Evolutionary conservation across 2,329 filamentous ascomycete species (phyloP).

Genomic region (Fusarium nodosum): DNA sequence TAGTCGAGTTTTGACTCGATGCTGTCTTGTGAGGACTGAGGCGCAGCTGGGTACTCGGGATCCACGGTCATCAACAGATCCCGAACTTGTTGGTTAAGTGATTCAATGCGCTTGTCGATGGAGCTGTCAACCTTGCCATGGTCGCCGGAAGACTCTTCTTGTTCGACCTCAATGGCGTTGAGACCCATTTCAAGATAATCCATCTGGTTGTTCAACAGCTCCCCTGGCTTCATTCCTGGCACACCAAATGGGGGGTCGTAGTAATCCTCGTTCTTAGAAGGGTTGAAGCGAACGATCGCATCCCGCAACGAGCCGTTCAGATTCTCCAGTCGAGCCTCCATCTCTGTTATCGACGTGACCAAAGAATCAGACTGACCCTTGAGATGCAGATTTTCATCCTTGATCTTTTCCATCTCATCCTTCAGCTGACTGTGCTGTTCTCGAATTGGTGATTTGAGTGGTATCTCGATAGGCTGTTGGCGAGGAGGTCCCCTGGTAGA

Average conservation of each 20-base stretch:
- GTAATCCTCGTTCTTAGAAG: conserved; percentile 64
- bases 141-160: conserved; percentile 59
- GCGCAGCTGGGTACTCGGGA: conserved; percentile 68
- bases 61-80: conserved; percentile 66
- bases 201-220: conserved; percentile 69
- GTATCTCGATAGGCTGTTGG: conserved; percentile 67
- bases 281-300: conserved; percentile 74
- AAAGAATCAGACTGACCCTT: conserved; percentile 53
- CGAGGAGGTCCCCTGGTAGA: conserved; percentile 50
- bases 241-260: conserved; percentile 57
- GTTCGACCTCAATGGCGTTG: conserved; percentile 70
- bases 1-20: conserved; percentile 77
- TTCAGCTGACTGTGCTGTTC: conserved; percentile 66
- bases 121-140: conserved; percentile 58
- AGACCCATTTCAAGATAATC: conserved; percentile 79
- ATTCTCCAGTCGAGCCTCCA: conserved; percentile 75
- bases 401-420: conserved; percentile 62
- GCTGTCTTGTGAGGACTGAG: conserved; percentile 67
- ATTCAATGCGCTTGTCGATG: conserved; percentile 68
- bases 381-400: conserved; percentile 61
- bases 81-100: conserved; percentile 75
- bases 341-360: conserved; percentile 67
- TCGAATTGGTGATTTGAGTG: conserved; percentile 68
- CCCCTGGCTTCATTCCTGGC: conserved; percentile 58
- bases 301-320: conserved; percentile 76